Evolutionary conservation across 1,284 basidiomycete genomes (phyloP).

Genomic region (Volvariella volvacea): DNA sequence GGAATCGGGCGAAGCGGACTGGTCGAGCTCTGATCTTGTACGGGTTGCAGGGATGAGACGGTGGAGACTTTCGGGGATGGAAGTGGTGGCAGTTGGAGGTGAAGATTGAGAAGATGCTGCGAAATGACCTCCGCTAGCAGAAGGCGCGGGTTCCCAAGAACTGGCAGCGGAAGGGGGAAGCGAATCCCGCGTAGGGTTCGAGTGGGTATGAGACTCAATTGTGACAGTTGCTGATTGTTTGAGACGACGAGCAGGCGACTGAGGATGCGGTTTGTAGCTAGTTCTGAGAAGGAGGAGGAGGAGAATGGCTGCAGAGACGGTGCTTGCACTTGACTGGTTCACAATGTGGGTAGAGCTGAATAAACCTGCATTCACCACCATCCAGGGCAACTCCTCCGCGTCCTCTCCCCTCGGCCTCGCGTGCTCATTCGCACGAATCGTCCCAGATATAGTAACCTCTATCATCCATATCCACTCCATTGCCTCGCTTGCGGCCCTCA

Average conservation of each 20-base stretch:
- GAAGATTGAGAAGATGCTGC: constrained; percentile 2
- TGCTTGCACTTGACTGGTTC: not conserved
- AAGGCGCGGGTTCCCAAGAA: constrained; percentile 29
- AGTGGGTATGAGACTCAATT: constrained; percentile 63
- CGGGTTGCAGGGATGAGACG: constrained; percentile 58
- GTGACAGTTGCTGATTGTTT: constrained; percentile 29
- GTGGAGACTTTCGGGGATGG: constrained; percentile 8
- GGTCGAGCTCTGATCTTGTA: constrained; percentile 52
- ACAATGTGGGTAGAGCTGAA: not conserved
- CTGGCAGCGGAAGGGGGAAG: constrained; percentile 37
- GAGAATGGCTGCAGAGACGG: not conserved
- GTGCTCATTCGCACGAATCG: constrained; percentile 22
- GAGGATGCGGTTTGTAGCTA: not conserved
- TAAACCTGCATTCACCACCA: not conserved
- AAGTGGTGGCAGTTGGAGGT: not conserved
- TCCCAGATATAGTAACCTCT: constrained; percentile 7
- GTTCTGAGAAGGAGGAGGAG: not conserved
- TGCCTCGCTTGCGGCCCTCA: not conserved
- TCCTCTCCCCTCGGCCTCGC: constrained; percentile 10
- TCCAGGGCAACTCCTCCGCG: constrained; percentile 11
- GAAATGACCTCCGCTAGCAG: constrained; percentile 5
- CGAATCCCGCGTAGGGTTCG: constrained; percentile 49
- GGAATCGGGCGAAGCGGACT: constrained; percentile 8
- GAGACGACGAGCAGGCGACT: constrained; percentile 6
- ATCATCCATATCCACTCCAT: not conserved